A percentile compares a stretch with the other conserved stretches of the same genome.
These are phyloP conservation scores for Verbascum thapsus DNA, from an alignment of 257 asterid genomes.

Conservation along the genomic window DNA sequence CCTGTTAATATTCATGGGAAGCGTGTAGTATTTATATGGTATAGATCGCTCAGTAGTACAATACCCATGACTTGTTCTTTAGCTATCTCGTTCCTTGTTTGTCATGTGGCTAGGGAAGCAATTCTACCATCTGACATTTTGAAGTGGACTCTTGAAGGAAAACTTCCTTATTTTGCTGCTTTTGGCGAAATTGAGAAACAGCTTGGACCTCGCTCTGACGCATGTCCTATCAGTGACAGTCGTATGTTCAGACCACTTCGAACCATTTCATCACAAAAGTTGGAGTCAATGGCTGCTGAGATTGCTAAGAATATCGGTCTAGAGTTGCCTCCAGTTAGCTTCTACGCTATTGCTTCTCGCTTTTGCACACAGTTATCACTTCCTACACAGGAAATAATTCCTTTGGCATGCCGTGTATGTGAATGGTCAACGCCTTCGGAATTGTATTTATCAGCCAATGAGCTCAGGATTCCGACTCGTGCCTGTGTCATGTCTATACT, in stretches of 20 bases:
- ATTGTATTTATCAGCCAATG: constrained; percentile 58
- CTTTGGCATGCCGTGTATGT: constrained; percentile 57
- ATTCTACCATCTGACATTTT: constrained; percentile 69
- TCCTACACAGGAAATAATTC: constrained; percentile 57
- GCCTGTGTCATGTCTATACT: constrained; percentile 72
- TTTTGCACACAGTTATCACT: constrained; percentile 56
- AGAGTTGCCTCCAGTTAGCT: constrained; percentile 76
- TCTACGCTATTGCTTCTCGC: constrained; percentile 67
- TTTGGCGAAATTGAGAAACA: constrained; percentile 58
- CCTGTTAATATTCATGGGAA: constrained; percentile 64
- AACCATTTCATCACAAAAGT: constrained; percentile 56
- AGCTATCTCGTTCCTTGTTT: constrained; percentile 68
- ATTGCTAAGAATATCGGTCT: constrained; percentile 62
- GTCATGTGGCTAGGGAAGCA: constrained; percentile 79
- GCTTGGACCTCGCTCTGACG: constrained; percentile 53
- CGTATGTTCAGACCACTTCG: constrained; percentile 69
- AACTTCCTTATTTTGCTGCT: constrained; percentile 79
- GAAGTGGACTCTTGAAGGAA: constrained; percentile 78
- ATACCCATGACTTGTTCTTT: constrained; percentile 61
- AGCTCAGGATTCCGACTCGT: constrained; percentile 64
- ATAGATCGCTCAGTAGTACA: constrained; percentile 46
- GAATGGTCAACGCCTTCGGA: constrained; percentile 82
- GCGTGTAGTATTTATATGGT: constrained; percentile 64
- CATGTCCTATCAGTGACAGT: constrained; percentile 58
- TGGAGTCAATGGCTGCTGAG: constrained; percentile 69